Base-by-base conservation (phyloP, 2,329 filamentous ascomycete genomes). In the Trichophyton rubrum region DNA sequence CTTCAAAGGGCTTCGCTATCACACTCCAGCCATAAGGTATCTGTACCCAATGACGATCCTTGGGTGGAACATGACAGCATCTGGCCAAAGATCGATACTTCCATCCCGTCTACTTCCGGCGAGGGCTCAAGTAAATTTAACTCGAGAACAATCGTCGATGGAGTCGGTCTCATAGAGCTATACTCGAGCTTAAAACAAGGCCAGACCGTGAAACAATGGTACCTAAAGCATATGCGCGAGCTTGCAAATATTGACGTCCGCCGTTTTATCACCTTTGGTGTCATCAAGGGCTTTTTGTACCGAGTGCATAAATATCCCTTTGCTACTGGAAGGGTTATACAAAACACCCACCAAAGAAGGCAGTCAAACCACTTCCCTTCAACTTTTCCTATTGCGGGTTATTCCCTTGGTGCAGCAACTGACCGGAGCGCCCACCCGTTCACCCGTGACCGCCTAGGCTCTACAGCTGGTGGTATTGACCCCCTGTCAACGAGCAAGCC, bases 251-350 rank as follows among this genome's bases (percentile, higher is more conserved):
- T 99, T 61, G 93, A 99, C 71, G 84, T 96, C 60, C 84, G 93
- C 11, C 86, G 93, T 30, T 86, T 99, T 64, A 89, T 97, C 64
- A 95, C 95, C 62, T 99, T 97, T 69, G 93, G 92, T 61, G 82
- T 96, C 62, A 95, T 97, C 72, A 97, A 97, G 75, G 91, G 92
- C 15, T 88, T 95, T 66, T 76, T 99, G 24, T 96, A 96, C 73
- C 84, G 93, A 38, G 86, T 96, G 45, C 90, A 97, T 75, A 95
- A 93, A 72, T 95, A 95, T 70, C 88, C 90, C 30, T 83, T 95
- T 65, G 70, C 74, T 51, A 73, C 75, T 4, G 68, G 71, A 1
- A 66, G 73, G 41, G 68, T 71, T 1, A 67, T 69, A 0, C 68
- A 69, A 24, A 66, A 67, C 11, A 67, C 65, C 3, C 65, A 65